A percentile compares a stretch with the other conserved stretches of the same genome.
phyloP scores from a whole-genome alignment of 768 basidiomycete species.

The Chiua virens region DNA sequence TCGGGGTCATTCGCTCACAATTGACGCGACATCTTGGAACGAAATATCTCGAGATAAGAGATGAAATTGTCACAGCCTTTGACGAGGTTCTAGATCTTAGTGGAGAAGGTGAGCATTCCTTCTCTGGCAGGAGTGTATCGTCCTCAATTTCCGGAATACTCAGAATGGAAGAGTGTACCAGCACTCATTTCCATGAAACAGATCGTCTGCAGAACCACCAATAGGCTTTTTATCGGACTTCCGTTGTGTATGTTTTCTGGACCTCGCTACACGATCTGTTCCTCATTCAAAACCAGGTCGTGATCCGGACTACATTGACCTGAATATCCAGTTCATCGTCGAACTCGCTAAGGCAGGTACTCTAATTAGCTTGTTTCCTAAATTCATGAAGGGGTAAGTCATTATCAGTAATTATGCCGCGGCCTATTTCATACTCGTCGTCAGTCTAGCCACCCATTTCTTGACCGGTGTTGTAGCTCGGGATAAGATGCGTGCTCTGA shows the following conservation, averaged over 20 bases:
- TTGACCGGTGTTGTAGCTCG: slow-evolving; percentile 1
- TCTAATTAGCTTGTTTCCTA: too few species aligned
- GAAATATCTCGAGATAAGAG: slow-evolving; percentile 40
- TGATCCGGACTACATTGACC: slow-evolving; percentile 29
- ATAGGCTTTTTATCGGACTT: slow-evolving; percentile 13
- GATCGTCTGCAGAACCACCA: slow-evolving; percentile 8
- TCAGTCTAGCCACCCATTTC: slow-evolving; percentile 14
- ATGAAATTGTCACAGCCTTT: slow-evolving; percentile 45
- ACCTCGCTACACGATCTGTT: neutral
- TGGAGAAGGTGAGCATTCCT: slow-evolving; percentile 13
- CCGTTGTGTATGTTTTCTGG: slow-evolving; percentile 9
- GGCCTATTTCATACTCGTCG: too few species aligned
- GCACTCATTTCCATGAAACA: neutral
- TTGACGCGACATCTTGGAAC: slow-evolving; percentile 39
- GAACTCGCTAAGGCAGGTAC: too few species aligned
- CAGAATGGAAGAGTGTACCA: slow-evolving; percentile 15
- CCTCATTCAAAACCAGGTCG: slow-evolving; percentile 12
- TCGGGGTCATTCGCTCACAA: slow-evolving; percentile 26
- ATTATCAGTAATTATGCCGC: too few species aligned
- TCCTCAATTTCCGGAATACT: neutral
- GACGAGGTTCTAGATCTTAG: slow-evolving; percentile 32
- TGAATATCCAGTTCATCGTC: slow-evolving; percentile 6
- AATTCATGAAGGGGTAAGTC: too few species aligned
- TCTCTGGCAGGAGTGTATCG: too few species aligned
- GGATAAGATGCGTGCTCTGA: slow-evolving; percentile 3